A percentile compares a stretch with the other conserved stretches of the same genome.
Evolutionary conservation across 805 yeast genomes (phyloP).

Genomic region (Kluyveromyces wickerhamii): DNA sequence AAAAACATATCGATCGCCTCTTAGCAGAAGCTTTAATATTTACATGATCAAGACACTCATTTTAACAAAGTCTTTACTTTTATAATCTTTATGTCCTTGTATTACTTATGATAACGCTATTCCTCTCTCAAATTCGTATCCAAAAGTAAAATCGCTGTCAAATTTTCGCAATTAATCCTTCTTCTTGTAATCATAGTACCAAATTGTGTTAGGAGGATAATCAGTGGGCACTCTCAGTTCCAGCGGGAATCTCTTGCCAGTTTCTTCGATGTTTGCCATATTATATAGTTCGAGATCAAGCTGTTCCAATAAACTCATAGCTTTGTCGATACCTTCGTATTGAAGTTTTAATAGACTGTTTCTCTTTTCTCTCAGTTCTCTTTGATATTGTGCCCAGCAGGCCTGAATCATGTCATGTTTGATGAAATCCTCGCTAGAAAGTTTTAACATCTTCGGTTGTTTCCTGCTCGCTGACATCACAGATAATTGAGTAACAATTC

Average conservation of each 20-base stretch:
- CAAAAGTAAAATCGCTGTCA: no score
- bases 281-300: constrained; percentile 49
- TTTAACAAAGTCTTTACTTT: no score
- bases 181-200: constrained; percentile 49
- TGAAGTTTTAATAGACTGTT: constrained; percentile 46
- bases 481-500: constrained; percentile 50
- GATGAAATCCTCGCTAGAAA: constrained; percentile 65
- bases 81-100: no score
- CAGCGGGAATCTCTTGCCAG: constrained; percentile 60
- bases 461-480: constrained; percentile 83
- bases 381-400: constrained; percentile 69
- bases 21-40: no score
- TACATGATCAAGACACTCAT: no score
- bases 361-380: constrained; percentile 39
- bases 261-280: constrained; percentile 51
- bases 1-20: no score
- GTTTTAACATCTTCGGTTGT: constrained; percentile 72
- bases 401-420: constrained; percentile 75
- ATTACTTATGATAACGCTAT: no score
- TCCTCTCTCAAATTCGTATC: no score
- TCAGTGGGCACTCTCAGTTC: constrained; percentile 87
- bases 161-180: no score
- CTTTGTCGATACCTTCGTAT: constrained; percentile 54
- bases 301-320: constrained; percentile 60
- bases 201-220: constrained; percentile 71